Evolutionary conservation across 306 rosid species (phyloP), one percentile per base, ranked within the genome.

Genomic region (Prunus fruticosa): DNA sequence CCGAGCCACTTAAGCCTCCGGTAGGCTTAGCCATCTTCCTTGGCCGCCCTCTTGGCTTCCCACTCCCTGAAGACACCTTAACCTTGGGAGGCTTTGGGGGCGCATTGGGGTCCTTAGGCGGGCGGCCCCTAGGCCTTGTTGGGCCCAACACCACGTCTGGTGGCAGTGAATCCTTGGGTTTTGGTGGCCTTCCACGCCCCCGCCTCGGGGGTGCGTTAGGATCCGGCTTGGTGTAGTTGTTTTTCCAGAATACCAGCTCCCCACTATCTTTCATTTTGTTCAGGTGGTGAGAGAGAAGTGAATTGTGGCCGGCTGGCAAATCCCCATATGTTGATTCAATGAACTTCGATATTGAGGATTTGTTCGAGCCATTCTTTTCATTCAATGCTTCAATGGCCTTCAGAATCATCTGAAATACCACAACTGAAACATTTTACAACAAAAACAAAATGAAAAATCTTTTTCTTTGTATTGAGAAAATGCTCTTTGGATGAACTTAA

Each of bases 171-270:
- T 0, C 85, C 85, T 86, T 91, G 1, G 85, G 76, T 75, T 91
- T 91, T 0, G 93, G 88, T 0, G 96, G 97, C 80, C 97, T 78
- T 46, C 97, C 97, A 18, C 96, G 93, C 28, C 97, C 97, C 2
- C 96, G 77, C 27, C 88, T 85, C 0, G 93, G 97, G 9, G 96
- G 89, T 2, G 97, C 87, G 28, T 86, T 74, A 2, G 91, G 89
- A 72, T 87, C 87, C 32, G 83, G 67, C 78, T 86, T 92, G 23
- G 64, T 72, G 86, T 92, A 92, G 84, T 87, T 90, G 87, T 92
- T 92, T 43, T 90, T 90, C 85, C 88, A 88, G 72, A 92, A 90
- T 43, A 82, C 87, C 1, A 92, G 77, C 53, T 84, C 86, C 10
- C 96, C 93, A 52, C 74, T 78, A 5, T 87, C 91, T 76, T 82